phyloP scores from a whole-genome alignment of 345 rosid species.

The Pistacia vera region DNA sequence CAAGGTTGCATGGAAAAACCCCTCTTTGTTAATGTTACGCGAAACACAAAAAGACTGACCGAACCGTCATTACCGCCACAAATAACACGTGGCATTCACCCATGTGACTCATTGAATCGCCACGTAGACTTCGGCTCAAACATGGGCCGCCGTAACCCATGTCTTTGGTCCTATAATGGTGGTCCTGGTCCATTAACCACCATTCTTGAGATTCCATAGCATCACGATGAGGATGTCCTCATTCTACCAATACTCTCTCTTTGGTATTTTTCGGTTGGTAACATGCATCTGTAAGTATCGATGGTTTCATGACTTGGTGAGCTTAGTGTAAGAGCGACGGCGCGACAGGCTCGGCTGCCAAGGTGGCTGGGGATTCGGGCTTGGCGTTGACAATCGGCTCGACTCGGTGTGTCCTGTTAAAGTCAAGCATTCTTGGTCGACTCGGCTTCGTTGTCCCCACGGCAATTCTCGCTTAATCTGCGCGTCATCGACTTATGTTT shows the following conservation, averaged over 20 bases:
- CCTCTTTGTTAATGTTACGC: conserved; percentile 21
- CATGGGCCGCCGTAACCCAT: conserved; percentile 14
- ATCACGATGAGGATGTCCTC: neutral
- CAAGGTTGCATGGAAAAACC: conserved; percentile 31
- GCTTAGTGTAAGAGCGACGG: conserved; percentile 23
- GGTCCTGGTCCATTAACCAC: neutral
- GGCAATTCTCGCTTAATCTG: conserved; percentile 21
- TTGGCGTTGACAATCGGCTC: conserved; percentile 32
- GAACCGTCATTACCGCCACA: conserved; percentile 41
- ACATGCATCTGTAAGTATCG: conserved; percentile 4
- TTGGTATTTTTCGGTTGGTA: neutral
- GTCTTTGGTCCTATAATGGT: conserved; percentile 2
- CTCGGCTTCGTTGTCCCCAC: conserved; percentile 43
- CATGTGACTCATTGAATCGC: conserved; percentile 32
- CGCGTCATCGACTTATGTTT: conserved; percentile 19
- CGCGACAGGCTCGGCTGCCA: conserved; percentile 32
- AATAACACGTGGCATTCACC: conserved; percentile 29
- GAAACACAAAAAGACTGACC: conserved; percentile 32
- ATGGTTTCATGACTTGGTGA: neutral
- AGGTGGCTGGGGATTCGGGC: conserved; percentile 37
- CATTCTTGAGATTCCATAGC: neutral
- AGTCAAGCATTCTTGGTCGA: conserved; percentile 32
- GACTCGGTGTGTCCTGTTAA: conserved; percentile 31
- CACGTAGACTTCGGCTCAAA: conserved; percentile 13
- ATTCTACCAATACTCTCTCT: neutral